Conservation (phyloP, 257 asterid species). For the Petunia axillaris region DNA sequence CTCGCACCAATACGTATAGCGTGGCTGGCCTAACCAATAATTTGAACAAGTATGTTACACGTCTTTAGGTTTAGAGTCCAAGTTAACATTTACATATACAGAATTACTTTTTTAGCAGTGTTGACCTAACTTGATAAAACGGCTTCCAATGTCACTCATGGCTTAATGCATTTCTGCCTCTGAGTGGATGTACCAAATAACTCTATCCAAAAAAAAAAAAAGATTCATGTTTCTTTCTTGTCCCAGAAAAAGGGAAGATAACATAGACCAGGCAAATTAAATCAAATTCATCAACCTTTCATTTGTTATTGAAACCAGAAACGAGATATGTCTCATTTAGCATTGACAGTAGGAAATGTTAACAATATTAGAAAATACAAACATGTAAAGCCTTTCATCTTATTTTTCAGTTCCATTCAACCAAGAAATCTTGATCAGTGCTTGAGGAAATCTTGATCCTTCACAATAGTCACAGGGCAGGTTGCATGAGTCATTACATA, state of each 20-base stretch:
- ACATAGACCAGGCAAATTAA: neutral
- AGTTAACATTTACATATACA: too few species aligned
- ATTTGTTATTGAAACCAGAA: neutral
- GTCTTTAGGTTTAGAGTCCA: too few species aligned
- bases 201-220: too few species aligned
- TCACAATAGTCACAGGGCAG: constrained; percentile 80
- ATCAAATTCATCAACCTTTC: neutral
- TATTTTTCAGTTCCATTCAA: neutral
- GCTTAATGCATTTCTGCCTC: too few species aligned
- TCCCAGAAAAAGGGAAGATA: neutral
- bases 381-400: neutral
- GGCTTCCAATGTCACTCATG: too few species aligned
- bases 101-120: too few species aligned
- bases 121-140: too few species aligned
- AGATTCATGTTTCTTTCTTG: too few species aligned
- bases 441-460: constrained; percentile 65
- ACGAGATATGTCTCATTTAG: neutral
- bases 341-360: neutral
- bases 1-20: neutral
- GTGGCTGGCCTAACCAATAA: too few species aligned
- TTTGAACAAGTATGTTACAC: too few species aligned
- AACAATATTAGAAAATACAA: neutral
- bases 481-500: constrained; percentile 60
- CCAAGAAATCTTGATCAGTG: constrained; percentile 32
- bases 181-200: neutral